Conservation (phyloP, 805 yeast species). For the Kuraishia ogatae region DNA sequence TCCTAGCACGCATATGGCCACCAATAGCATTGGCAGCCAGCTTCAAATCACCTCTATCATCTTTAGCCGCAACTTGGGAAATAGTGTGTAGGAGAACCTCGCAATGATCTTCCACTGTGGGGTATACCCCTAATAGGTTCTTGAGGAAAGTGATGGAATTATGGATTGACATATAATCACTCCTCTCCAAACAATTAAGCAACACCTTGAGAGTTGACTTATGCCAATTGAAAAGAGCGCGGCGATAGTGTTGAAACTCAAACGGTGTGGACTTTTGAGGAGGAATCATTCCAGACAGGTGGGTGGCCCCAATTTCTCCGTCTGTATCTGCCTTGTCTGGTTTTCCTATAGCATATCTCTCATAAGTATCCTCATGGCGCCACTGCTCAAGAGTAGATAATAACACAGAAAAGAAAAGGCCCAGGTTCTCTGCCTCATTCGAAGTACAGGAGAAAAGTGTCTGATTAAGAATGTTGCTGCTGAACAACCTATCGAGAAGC, state of each 20-base stretch:
- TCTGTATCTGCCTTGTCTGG: slow-evolving; percentile 8
- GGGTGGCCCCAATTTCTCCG: slow-evolving; percentile 5
- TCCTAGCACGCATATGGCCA: slow-evolving; percentile 53
- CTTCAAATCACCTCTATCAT: slow-evolving; percentile 71
- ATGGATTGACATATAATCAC: slow-evolving; percentile 69
- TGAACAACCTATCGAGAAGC: slow-evolving; percentile 38
- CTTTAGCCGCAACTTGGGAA: slow-evolving; percentile 38
- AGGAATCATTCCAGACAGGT: slow-evolving; percentile 9
- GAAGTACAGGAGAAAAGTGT: slow-evolving; percentile 65
- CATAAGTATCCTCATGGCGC: slow-evolving; percentile 23
- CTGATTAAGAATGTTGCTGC: slow-evolving; percentile 38
- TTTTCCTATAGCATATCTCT: slow-evolving; percentile 13
- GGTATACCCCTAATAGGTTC: slow-evolving; percentile 53
- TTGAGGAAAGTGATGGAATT: slow-evolving; percentile 75
- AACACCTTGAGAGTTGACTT: slow-evolving; percentile 34
- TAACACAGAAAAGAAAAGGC: slow-evolving; percentile 57
- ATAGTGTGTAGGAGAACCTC: slow-evolving; percentile 38
- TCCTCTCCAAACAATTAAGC: slow-evolving; percentile 30
- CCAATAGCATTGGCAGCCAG: slow-evolving; percentile 66
- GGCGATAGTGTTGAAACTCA: slow-evolving; percentile 26
- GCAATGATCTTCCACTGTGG: slow-evolving; percentile 61
- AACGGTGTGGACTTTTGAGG: slow-evolving; percentile 14
- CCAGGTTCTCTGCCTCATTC: slow-evolving; percentile 74
- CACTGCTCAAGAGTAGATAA: slow-evolving; percentile 40
- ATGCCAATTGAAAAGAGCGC: slow-evolving; percentile 48